phyloP scores from a whole-genome alignment of 805 yeast genomes.

The Saturnispora dispora region DNA sequence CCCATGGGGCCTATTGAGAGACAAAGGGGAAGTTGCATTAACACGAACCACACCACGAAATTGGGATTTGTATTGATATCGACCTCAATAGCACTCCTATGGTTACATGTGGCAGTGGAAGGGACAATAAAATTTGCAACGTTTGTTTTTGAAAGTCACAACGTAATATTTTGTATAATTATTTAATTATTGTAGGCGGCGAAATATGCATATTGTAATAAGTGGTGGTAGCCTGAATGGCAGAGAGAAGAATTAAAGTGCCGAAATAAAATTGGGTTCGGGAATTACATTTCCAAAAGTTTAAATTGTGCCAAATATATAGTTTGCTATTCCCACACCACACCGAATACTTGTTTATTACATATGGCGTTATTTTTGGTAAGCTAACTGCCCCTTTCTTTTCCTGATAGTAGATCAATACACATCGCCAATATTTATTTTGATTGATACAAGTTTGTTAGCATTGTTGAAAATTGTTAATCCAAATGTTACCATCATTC shows the following conservation, averaged over 20 bases:
- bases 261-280: not conserved
- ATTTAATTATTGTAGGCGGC: not conserved
- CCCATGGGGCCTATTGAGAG: not conserved
- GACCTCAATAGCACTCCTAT: not conserved
- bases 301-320: not conserved
- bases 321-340: not conserved
- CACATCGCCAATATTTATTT: too few relatives aligned
- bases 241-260: not conserved
- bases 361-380: not conserved
- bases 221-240: not conserved
- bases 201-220: not conserved
- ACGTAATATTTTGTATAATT: not conserved
- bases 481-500: constrained; percentile 3
- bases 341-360: not conserved
- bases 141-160: not conserved
- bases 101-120: not conserved
- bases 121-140: not conserved
- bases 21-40: not conserved
- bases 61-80: not conserved
- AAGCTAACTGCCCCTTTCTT: too few relatives aligned
- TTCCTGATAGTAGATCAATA: too few relatives aligned
- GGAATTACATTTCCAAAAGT: not conserved
- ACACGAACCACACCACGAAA: not conserved
- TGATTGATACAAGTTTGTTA: not conserved
- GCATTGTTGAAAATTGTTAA: not conserved